These are phyloP conservation scores for Pulveroboletus sp. DNA, from an alignment of 768 basidiomycete genomes.

Conservation along the genomic window DNA sequence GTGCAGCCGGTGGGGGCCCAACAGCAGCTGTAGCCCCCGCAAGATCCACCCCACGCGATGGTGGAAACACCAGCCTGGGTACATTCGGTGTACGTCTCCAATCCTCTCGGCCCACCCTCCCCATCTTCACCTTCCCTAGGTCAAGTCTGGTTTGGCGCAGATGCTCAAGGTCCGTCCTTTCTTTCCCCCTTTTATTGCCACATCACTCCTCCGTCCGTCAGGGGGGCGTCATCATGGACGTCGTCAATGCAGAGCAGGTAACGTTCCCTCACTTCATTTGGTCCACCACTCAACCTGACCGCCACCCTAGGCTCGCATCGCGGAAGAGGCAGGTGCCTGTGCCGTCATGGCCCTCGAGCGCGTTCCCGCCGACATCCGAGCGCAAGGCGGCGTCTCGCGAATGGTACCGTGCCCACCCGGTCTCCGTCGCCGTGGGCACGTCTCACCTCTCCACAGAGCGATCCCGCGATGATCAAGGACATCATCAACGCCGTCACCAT, in stretches of 20 bases:
- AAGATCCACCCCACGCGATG: conserved; percentile 48
- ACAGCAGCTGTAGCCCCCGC: conserved; percentile 38
- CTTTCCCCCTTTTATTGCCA: background rate
- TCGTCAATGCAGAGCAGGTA: conserved; percentile 72
- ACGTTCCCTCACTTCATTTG: background rate
- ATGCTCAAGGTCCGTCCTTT: conserved; percentile 76
- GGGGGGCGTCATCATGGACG: conserved; percentile 96
- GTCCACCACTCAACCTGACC: conserved; percentile 7
- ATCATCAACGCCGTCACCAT: conserved; percentile 94
- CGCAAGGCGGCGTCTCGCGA: conserved; percentile 88
- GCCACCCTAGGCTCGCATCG: conserved; percentile 74
- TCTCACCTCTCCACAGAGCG: conserved; percentile 50
- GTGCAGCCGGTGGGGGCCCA: background rate
- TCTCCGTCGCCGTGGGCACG: background rate
- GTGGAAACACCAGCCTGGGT: conserved; percentile 56
- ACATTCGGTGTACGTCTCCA: conserved; percentile 59
- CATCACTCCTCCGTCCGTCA: conserved; percentile 18
- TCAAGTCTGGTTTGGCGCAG: conserved; percentile 92
- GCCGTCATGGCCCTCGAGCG: conserved; percentile 97
- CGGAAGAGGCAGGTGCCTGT: conserved; percentile 95
- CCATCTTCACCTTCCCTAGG: conserved; percentile 40
- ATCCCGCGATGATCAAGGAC: conserved; percentile 94
- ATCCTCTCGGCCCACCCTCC: background rate
- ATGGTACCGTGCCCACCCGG: conserved; percentile 61
- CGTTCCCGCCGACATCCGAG: conserved; percentile 92